These are phyloP conservation scores for Cordyceps tenuipes DNA, from an alignment of 2,329 filamentous ascomycete species.

Conservation along the genomic window DNA sequence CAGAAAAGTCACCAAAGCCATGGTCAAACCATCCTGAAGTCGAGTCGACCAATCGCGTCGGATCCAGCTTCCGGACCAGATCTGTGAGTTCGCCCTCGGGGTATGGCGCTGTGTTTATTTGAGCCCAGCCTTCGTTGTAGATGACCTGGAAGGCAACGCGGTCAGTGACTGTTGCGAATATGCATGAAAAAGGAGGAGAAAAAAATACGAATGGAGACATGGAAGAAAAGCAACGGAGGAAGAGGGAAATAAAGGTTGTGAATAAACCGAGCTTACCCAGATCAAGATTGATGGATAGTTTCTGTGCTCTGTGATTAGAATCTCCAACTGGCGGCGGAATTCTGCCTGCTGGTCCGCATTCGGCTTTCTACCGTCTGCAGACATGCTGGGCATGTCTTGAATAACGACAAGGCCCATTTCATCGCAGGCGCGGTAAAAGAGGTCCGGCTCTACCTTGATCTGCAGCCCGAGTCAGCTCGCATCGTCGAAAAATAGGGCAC, in stretches of 20 bases:
- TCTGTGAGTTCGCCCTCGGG: constrained; percentile 51
- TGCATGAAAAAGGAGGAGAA: neutral
- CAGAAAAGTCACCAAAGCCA: constrained; percentile 55
- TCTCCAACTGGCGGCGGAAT: constrained; percentile 54
- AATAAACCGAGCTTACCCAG: constrained; percentile 39
- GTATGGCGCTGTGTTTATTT: constrained; percentile 38
- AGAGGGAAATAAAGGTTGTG: neutral
- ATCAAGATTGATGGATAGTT: constrained; percentile 57
- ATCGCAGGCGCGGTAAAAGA: constrained; percentile 63
- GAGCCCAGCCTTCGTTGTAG: constrained; percentile 68
- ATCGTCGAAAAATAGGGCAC: neutral
- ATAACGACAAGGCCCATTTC: constrained; percentile 57
- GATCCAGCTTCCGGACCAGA: constrained; percentile 48
- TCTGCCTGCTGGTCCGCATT: constrained; percentile 48
- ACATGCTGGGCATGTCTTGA: constrained; percentile 62
- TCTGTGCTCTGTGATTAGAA: constrained; percentile 54
- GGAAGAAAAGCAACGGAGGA: neutral
- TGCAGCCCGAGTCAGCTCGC: constrained; percentile 10
- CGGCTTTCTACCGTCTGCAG: constrained; percentile 26
- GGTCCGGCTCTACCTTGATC: constrained; percentile 59
- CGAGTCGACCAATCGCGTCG: constrained; percentile 55
- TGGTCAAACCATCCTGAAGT: constrained; percentile 61
- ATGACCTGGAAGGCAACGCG: constrained; percentile 37
- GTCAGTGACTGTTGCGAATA: neutral
- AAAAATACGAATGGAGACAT: neutral